Evolutionary conservation across 768 basidiomycete genomes (phyloP), one percentile per base, ranked within the genome.

Genomic region (Cubamyces lactineus): DNA sequence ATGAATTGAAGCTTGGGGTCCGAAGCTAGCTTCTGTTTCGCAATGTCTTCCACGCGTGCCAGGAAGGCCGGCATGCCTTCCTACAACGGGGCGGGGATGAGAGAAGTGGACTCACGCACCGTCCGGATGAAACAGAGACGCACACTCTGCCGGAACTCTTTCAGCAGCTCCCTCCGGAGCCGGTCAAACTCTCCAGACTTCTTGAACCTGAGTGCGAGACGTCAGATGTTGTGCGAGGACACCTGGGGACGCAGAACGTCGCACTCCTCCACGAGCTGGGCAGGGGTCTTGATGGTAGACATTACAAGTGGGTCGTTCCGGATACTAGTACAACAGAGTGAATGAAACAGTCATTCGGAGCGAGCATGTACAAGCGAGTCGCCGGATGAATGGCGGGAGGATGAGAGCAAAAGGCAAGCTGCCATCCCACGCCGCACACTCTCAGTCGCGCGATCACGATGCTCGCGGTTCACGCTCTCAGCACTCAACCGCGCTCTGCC

Each of bases 121-220:
- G 52, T 63, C 41, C 11, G 52, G 38, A 54, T 15, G 41, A 56
- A 57, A 42, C 51, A 59, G 57, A 45, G 17, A 76, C 84, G 62
- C 72, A 89, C 89, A 68, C 85, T 82, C 66, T 77, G 79, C 66
- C 84, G 82, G 71, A 89, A 89, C 67, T 86, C 78, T 6, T 78
- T 68, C 40, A 91, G 72, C 23, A 92, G 75, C 72, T 91, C 85
- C 52, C 83, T 82, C 51, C 89, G 81, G 63, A 91, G 70, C 23
- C 86, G 83, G 66, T 91, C 89, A 66, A 90, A 91, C 74, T 91
- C 88, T 28, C 89, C 89, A 12, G 88, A 88, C 67, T 86, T 87
- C 74, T 91, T 91, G 77, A 90, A 91, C 67, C 89, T 91, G 66
- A 34, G 38, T 41, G 17, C n/a, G 41, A 45, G 49, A 26, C 16